Percentiles rank a stretch among this genome's conserved stretches.
These are phyloP conservation scores for Hapsidospora chrysogenum DNA, from an alignment of 495 filamentous ascomycete genomes.

Conservation along the genomic window DNA sequence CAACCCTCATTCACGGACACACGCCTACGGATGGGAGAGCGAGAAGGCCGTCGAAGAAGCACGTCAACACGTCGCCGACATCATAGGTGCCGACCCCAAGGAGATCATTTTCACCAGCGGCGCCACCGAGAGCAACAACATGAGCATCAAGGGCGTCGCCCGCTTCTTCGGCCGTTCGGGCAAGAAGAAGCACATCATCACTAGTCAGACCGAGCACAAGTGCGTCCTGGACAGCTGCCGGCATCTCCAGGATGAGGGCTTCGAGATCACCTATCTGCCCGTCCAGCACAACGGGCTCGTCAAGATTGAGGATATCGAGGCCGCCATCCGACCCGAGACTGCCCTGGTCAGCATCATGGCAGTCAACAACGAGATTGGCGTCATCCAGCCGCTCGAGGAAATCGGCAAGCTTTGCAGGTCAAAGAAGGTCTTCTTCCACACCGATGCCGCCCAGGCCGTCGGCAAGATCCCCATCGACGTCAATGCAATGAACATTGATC, in stretches of 20 bases:
- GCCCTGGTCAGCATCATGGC: conserved; percentile 92
- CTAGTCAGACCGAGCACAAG: conserved; percentile 95
- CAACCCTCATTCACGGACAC: conserved; percentile 93
- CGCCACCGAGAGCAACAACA: conserved; percentile 97
- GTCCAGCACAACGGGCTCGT: conserved; percentile 74
- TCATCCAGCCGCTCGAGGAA: conserved; percentile 86
- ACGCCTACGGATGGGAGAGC: conserved; percentile 97
- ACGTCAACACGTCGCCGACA: conserved; percentile 59
- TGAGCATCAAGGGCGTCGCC: conserved; percentile 97
- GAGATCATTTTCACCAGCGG: conserved; percentile 98
- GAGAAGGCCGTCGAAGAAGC: conserved; percentile 85
- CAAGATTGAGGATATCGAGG: conserved; percentile 72
- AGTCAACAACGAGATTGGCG: conserved; percentile 98
- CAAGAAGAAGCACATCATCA: conserved; percentile 98
- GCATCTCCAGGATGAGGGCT: conserved; percentile 93
- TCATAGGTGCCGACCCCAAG: conserved; percentile 90
- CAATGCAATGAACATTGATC: conserved; percentile 88
- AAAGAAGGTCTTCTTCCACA: conserved; percentile 96
- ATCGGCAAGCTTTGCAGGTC: conserved; percentile 83
- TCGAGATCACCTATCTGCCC: conserved; percentile 87
- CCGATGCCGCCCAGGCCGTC: conserved; percentile 90
- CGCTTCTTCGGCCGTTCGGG: conserved; percentile 81
- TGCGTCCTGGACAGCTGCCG: conserved; percentile 94
- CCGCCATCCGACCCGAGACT: conserved; percentile 81
- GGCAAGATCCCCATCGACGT: conserved; percentile 96